A percentile compares a stretch with the other conserved stretches of the same genome.
Conservation (phyloP, 352 stramenopile species). For the Globisporangium paddicum region DNA sequence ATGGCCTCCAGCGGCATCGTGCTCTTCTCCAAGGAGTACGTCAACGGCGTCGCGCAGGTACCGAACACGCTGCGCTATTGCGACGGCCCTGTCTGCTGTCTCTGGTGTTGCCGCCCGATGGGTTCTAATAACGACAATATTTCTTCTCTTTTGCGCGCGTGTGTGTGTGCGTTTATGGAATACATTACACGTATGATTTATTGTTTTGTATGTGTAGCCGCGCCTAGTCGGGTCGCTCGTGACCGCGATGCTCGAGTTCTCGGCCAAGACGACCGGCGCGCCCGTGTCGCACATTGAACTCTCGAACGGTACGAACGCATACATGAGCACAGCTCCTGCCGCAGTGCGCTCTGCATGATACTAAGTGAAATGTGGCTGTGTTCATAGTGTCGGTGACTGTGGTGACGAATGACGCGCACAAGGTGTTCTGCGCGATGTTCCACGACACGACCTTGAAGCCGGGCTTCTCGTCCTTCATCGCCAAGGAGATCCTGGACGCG, state of each 20-base stretch:
- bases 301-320: slow-evolving; percentile 50
- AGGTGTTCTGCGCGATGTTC: slow-evolving; percentile 91
- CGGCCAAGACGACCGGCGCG: slow-evolving; percentile 82
- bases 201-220: slow-evolving; percentile 34
- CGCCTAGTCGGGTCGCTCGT: slow-evolving; percentile 87
- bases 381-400: slow-evolving; percentile 81
- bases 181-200: too few species aligned
- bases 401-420: slow-evolving; percentile 83
- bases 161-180: slow-evolving; percentile 1
- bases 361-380: neutral
- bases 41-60: slow-evolving; percentile 83
- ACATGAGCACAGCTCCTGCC: too few species aligned
- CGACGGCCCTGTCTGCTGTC: neutral
- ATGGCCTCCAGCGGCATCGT: slow-evolving; percentile 91
- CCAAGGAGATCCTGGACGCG: slow-evolving; percentile 79
- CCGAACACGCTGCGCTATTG: neutral
- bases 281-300: slow-evolving; percentile 91
- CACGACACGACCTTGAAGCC: slow-evolving; percentile 79
- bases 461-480: slow-evolving; percentile 84
- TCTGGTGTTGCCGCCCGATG: neutral
- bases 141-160: neutral
- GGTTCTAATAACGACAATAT: neutral
- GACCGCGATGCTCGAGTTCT: slow-evolving; percentile 92
- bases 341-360: too few species aligned
- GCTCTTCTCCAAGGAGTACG: slow-evolving; percentile 92